A percentile compares a stretch with the other conserved stretches of the same genome.
Conservation (phyloP, 192 early-diverging fungal species). For the Coemansia sp. region DNA sequence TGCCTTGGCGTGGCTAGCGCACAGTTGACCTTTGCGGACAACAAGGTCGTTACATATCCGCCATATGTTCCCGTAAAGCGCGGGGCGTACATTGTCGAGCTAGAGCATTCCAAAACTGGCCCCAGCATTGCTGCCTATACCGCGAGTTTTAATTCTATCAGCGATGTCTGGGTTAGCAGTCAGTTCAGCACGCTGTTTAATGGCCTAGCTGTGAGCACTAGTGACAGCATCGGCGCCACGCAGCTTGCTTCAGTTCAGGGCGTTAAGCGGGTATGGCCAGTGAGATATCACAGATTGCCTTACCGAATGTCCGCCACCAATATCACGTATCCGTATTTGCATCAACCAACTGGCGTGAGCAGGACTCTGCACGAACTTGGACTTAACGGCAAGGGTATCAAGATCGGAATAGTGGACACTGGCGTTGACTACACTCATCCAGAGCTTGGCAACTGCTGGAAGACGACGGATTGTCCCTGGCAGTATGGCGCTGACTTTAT, state of each 20-base stretch:
- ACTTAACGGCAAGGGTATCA: conserved; percentile 64
- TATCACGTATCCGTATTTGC: conserved; percentile 22
- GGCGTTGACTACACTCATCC: conserved; percentile 72
- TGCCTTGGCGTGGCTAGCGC: background rate
- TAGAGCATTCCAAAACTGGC: conserved; percentile 13
- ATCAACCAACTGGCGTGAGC: conserved; percentile 60
- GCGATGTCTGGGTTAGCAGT: conserved; percentile 14
- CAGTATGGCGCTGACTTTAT: conserved; percentile 68
- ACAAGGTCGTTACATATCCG: conserved; percentile 21
- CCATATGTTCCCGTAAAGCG: conserved; percentile 16
- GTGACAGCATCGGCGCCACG: background rate
- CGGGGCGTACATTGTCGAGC: conserved; percentile 37
- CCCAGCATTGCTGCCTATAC: conserved; percentile 10
- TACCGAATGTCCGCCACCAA: background rate
- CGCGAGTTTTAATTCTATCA: conserved; percentile 15
- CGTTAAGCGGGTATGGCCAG: conserved; percentile 37
- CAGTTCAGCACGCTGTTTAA: conserved; percentile 24
- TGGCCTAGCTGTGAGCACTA: conserved; percentile 23
- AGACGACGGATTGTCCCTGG: conserved; percentile 59
- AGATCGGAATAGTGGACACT: conserved; percentile 69
- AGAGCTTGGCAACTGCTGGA: conserved; percentile 69
- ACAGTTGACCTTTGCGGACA: background rate
- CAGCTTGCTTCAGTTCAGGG: conserved; percentile 29
- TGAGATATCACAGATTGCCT: conserved; percentile 17
- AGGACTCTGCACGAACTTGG: conserved; percentile 52